Percentiles rank a stretch among this genome's conserved stretches.
Conservation (phyloP, 2,329 filamentous ascomycete species). For the Ceratocystis diversiconidia region DNA sequence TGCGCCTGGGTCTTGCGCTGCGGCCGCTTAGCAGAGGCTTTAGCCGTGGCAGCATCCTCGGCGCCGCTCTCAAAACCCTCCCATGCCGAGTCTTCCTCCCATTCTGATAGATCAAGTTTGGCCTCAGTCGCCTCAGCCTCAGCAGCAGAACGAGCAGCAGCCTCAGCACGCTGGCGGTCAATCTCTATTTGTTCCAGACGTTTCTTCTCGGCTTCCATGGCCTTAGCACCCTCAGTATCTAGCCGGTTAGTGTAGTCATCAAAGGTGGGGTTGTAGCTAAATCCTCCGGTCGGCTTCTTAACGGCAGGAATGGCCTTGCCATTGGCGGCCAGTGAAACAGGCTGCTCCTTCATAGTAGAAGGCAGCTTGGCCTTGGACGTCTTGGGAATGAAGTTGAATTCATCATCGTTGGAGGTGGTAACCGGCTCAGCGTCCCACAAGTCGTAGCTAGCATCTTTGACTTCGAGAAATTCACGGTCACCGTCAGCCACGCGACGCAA, state of each 20-base stretch:
- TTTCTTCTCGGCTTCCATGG: slow-evolving; percentile 62
- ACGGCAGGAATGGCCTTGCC: slow-evolving; percentile 72
- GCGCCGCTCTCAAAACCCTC: slow-evolving; percentile 75
- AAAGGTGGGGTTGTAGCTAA: slow-evolving; percentile 85
- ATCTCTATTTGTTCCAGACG: slow-evolving; percentile 53
- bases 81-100: slow-evolving; percentile 84
- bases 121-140: slow-evolving; percentile 61
- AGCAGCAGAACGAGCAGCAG: slow-evolving; percentile 54
- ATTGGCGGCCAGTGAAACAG: slow-evolving; percentile 67
- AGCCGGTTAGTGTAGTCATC: slow-evolving; percentile 71
- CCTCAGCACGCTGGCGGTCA: slow-evolving; percentile 53
- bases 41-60: slow-evolving; percentile 47
- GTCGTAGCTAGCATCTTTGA: slow-evolving; percentile 58
- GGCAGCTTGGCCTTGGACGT: slow-evolving; percentile 56
- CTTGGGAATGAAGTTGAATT: slow-evolving; percentile 54
- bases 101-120: slow-evolving; percentile 50
- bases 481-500: slow-evolving; percentile 69
- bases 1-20: slow-evolving; percentile 76
- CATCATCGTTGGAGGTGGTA: slow-evolving; percentile 25
- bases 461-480: slow-evolving; percentile 40
- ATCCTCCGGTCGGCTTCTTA: slow-evolving; percentile 61
- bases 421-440: slow-evolving; percentile 48
- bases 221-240: slow-evolving; percentile 60
- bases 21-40: slow-evolving; percentile 57
- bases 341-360: slow-evolving; percentile 57